Evolutionary conservation across 495 filamentous ascomycete genomes (phyloP).

Genomic region (Hypoxylon fuscum): DNA sequence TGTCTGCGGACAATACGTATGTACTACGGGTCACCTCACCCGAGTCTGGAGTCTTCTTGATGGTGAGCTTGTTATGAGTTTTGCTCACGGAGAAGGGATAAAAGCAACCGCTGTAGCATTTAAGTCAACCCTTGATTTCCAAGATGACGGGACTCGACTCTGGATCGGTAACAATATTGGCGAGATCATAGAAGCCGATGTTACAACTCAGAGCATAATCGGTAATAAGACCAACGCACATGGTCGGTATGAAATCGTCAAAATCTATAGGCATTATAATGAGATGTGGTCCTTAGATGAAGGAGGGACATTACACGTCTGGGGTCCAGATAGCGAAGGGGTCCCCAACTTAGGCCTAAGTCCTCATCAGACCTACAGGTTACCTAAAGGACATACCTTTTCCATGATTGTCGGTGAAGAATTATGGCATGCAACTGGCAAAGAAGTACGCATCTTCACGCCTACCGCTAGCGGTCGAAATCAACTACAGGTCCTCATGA

Average conservation of each 20-base stretch:
- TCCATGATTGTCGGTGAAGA: constrained; percentile 82
- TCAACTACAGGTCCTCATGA: constrained; percentile 75
- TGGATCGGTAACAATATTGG: constrained; percentile 92
- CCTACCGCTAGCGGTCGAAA: constrained; percentile 71
- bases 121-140: constrained; percentile 75
- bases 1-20: constrained; percentile 86
- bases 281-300: constrained; percentile 97
- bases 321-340: constrained; percentile 81
- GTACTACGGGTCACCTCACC: constrained; percentile 84
- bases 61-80: constrained; percentile 80
- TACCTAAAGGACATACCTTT: constrained; percentile 84
- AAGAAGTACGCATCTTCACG: constrained; percentile 84
- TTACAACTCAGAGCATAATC: constrained; percentile 72
- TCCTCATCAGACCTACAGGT: constrained; percentile 69
- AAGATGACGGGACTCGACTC: constrained; percentile 82
- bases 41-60: constrained; percentile 85
- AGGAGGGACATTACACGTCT: constrained; percentile 85
- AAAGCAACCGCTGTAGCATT: constrained; percentile 84
- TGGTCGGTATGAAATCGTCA: constrained; percentile 81
- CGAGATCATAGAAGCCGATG: constrained; percentile 88
- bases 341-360: constrained; percentile 74
- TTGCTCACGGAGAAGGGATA: constrained; percentile 80
- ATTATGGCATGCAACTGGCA: constrained; percentile 89
- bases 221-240: constrained; percentile 75
- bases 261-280: constrained; percentile 84